Conservation (phyloP, 208 protist genomes). For the Leishmania braziliensis region DNA sequence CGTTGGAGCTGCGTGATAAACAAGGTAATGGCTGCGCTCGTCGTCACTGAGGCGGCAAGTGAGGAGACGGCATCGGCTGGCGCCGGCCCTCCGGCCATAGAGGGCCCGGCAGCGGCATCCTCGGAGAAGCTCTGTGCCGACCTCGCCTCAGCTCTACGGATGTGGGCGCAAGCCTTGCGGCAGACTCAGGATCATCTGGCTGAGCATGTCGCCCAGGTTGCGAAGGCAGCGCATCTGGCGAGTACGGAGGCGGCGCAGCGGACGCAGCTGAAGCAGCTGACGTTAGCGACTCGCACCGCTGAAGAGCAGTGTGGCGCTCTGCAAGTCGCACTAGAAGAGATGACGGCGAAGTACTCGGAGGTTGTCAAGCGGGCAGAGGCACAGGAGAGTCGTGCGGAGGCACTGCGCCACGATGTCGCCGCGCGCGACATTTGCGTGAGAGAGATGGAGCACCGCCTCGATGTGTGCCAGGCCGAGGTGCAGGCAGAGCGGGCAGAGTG, state of each 20-base stretch:
- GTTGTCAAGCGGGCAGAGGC: slow-evolving; percentile 1
- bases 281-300: neutral
- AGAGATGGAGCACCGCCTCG: slow-evolving; percentile 22
- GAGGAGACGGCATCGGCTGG: neutral
- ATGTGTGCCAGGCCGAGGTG: slow-evolving; percentile 20
- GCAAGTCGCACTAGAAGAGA: slow-evolving; percentile 18
- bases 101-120: neutral
- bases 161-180: neutral
- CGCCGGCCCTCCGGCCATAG: neutral
- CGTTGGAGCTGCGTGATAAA: slow-evolving; percentile 8
- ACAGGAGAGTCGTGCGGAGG: neutral
- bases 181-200: neutral
- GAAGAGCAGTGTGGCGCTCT: slow-evolving; percentile 11
- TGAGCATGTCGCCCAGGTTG: neutral
- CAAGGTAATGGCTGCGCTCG: neutral
- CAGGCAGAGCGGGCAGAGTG: slow-evolving; percentile 35
- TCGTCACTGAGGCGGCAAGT: neutral
- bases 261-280: neutral
- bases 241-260: slow-evolving; percentile 1
- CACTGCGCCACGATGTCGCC: slow-evolving; percentile 8
- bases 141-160: slow-evolving; percentile 1
- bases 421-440: slow-evolving; percentile 6
- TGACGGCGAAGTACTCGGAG: slow-evolving; percentile 5
- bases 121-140: slow-evolving; percentile 4
- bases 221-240: neutral